Percentiles rank a stretch among this genome's conserved stretches.
Evolutionary conservation across 2,329 filamentous ascomycete species (phyloP).

Genomic region (Cytospora piceicola): DNA sequence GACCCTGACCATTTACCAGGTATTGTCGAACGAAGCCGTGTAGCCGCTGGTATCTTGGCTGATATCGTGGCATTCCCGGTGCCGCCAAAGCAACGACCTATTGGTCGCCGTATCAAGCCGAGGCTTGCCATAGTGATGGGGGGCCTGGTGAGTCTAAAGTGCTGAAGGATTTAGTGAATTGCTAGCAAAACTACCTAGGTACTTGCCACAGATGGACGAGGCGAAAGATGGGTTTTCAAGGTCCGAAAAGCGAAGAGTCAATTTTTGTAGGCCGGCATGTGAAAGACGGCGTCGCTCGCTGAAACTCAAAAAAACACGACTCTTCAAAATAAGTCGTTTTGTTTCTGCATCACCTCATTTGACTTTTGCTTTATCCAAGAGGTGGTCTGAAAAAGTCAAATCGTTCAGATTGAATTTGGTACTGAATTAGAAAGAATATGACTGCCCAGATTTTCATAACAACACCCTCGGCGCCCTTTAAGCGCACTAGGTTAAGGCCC

Average conservation of each 20-base stretch:
- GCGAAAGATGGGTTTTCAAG: background rate
- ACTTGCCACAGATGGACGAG: background rate
- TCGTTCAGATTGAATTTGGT: background rate
- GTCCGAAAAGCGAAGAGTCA: background rate
- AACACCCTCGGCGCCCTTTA: background rate
- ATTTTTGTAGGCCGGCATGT: background rate
- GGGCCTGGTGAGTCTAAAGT: background rate
- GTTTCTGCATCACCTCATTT: background rate
- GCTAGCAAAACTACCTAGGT: background rate
- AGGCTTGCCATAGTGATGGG: background rate
- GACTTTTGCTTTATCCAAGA: background rate
- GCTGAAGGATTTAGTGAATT: background rate
- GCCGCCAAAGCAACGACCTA: background rate
- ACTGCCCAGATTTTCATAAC: background rate
- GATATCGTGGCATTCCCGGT: background rate
- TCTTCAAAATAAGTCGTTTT: background rate
- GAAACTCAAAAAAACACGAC: background rate
- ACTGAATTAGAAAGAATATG: background rate
- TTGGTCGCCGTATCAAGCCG: conserved; percentile 3
- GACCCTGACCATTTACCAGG: too few relatives aligned
- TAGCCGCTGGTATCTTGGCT: background rate
- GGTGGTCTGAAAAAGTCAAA: background rate
- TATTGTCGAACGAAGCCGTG: background rate
- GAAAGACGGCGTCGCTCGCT: background rate
- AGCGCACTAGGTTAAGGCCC: conserved; percentile 1